A percentile compares a stretch with the other conserved stretches of the same genome.
phyloP scores from a whole-genome alignment of 1,139 yeast species.

The Candida sp. region DNA sequence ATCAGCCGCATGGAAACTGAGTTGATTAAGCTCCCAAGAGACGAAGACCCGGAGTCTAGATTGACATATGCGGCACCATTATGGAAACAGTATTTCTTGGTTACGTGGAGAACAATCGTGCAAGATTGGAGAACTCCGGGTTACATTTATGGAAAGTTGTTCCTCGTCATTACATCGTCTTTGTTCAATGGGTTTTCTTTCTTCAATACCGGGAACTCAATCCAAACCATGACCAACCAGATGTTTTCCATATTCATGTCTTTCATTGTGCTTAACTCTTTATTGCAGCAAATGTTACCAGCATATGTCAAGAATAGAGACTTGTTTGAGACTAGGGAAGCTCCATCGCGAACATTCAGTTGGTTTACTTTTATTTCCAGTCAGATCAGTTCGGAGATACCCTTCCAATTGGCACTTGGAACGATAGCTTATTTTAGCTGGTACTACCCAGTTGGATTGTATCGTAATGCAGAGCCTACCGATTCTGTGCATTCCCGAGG shows the following conservation, averaged over 20 bases:
- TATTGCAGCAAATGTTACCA: constrained; percentile 54
- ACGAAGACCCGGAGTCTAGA: constrained; percentile 21
- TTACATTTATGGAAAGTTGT: constrained; percentile 42
- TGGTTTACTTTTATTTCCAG: constrained; percentile 49
- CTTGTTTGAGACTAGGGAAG: constrained; percentile 35
- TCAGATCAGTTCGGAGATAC: constrained; percentile 73
- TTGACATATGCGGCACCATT: constrained; percentile 23
- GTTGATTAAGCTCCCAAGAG: constrained; percentile 29
- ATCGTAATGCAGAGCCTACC: constrained; percentile 50
- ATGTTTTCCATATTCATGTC: constrained; percentile 61
- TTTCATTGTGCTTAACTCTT: constrained; percentile 44
- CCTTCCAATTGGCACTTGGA: constrained; percentile 71
- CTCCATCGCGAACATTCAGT: constrained; percentile 32
- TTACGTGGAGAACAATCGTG: constrained; percentile 27
- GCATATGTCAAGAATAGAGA: constrained; percentile 33
- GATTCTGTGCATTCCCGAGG: constrained; percentile 35
- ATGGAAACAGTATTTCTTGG: constrained; percentile 14
- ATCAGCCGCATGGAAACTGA: constrained; percentile 31
- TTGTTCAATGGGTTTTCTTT: constrained; percentile 50
- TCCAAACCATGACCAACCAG: constrained; percentile 49
- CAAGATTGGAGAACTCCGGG: constrained; percentile 48
- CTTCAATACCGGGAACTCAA: constrained; percentile 28
- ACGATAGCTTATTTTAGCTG: constrained; percentile 71
- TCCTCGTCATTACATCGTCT: constrained; percentile 40
- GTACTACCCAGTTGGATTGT: constrained; percentile 62